phyloP scores from a whole-genome alignment of 495 filamentous ascomycete species.

The Trichoderma asperelloides region DNA sequence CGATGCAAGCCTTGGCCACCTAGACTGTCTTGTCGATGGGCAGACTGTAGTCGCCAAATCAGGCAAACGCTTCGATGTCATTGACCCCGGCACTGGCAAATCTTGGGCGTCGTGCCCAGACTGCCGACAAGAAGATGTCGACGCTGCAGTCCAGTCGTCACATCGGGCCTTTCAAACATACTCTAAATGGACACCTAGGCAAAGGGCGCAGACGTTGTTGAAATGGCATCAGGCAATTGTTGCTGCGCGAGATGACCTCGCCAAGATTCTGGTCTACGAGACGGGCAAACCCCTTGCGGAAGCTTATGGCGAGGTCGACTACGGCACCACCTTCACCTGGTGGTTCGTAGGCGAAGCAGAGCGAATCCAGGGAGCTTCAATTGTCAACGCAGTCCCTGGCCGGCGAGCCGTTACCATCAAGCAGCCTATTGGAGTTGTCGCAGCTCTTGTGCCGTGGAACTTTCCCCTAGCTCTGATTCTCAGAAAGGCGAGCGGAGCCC shows the following conservation, averaged over 20 bases:
- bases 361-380: conserved; percentile 53
- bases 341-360: conserved; percentile 65
- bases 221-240: conserved; percentile 49
- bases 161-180: conserved; percentile 54
- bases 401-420: conserved; percentile 63
- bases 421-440: conserved; percentile 50
- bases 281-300: conserved; percentile 57
- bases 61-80: conserved; percentile 17
- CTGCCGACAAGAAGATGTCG: conserved; percentile 52
- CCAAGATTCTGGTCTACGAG: conserved; percentile 52
- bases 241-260: conserved; percentile 44
- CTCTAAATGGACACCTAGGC: conserved; percentile 49
- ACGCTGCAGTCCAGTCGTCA: conserved; percentile 48
- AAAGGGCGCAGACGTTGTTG: conserved; percentile 53
- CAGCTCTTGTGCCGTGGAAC: conserved; percentile 52
- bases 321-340: conserved; percentile 51
- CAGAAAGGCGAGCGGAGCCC: conserved; percentile 57
- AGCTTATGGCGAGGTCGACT: conserved; percentile 50
- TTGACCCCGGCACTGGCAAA: conserved; percentile 57
- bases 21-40: conserved; percentile 17
- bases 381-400: conserved; percentile 44
- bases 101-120: conserved; percentile 57
- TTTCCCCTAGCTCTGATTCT: conserved; percentile 56
- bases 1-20: conserved; percentile 13
- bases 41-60: conserved; percentile 15